Conservation (phyloP, 495 filamentous ascomycete genomes). For the Trichoderma parareesei region DNA sequence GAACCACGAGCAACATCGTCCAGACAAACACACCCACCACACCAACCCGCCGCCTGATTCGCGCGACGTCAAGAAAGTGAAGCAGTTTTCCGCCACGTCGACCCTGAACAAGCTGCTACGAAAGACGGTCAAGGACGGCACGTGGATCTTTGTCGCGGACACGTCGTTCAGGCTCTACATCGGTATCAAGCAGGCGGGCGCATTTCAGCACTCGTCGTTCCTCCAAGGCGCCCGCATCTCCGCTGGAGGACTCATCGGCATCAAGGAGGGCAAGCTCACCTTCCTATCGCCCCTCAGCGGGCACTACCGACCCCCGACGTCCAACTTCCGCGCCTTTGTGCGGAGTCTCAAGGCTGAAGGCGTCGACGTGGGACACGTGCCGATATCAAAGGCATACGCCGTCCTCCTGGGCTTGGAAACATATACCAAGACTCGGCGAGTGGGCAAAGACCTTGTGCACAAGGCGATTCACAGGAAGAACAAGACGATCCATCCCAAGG, state of each 20-base stretch:
- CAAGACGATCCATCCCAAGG: slow-evolving; percentile 36
- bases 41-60: slow-evolving; percentile 21
- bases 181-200: slow-evolving; percentile 80
- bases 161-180: slow-evolving; percentile 81
- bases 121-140: slow-evolving; percentile 63
- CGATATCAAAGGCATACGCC: slow-evolving; percentile 72
- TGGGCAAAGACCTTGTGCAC: slow-evolving; percentile 42
- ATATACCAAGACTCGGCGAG: slow-evolving; percentile 56
- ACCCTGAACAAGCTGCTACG: slow-evolving; percentile 66
- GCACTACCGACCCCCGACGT: slow-evolving; percentile 75
- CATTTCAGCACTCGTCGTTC: slow-evolving; percentile 88
- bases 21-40: slow-evolving; percentile 35
- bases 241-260: slow-evolving; percentile 77
- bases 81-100: slow-evolving; percentile 57
- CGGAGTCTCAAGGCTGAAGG: slow-evolving; percentile 60
- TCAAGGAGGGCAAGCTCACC: slow-evolving; percentile 66
- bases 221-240: slow-evolving; percentile 72
- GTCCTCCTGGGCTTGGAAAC: slow-evolving; percentile 75
- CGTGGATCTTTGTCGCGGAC: slow-evolving; percentile 89
- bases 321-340: slow-evolving; percentile 76
- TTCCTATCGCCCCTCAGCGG: slow-evolving; percentile 55
- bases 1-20: slow-evolving; percentile 28
- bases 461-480: slow-evolving; percentile 24
- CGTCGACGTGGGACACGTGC: slow-evolving; percentile 71
- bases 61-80: slow-evolving; percentile 52